Evolutionary conservation across 1,284 basidiomycete genomes (phyloP), one percentile per base, ranked within the genome.

Genomic region (Schizopora paradoxa): DNA sequence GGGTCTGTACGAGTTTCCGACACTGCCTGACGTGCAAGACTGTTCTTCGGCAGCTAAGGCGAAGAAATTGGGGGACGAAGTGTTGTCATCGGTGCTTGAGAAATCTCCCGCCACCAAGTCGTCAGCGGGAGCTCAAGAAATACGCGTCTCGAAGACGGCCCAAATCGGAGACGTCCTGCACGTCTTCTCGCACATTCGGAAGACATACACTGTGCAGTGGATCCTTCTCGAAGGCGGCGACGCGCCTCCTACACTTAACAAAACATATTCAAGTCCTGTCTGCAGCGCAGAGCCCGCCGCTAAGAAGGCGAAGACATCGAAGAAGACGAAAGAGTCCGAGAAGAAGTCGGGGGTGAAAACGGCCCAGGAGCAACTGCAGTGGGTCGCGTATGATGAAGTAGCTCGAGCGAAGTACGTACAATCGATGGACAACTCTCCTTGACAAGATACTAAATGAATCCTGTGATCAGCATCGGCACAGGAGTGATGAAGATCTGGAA

Each of bases 161-260:
- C 65, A 70, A 13, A 74, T 68, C 16, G 82, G 83, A 13, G 78
- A 84, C 48, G 79, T 95, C 26, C 55, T 82, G 1, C 93, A 96
- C 59, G 70, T 91, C 43, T 97, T 96, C 66, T 90, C 86, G 2
- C 93, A 98, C 62, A 88, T 96, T 59, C 79, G 75, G 57, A 91
- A 95, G 69, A 91, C 86, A 6, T 96, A 95, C 66, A 80, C 87
- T 54, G 74, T 86, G 28, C 76, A 83, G 51, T 85, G 82, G 82
- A 75, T 84, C 32, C 51, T 83, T 22, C 55, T 87, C 33, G 69
- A 75, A 54, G 81, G 82, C 19, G 77, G 69, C 6, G 57, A 56
- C 13, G 60, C 57, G 2, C 60, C 60, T 5, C 57, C 60, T 22
- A 55, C 54, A 2, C 58, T 55, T 35, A 57, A 61, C n/a, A 59